These are phyloP conservation scores for Pseudocercospora fuligena DNA, from an alignment of 2,329 filamentous ascomycete genomes.

Conservation along the genomic window DNA sequence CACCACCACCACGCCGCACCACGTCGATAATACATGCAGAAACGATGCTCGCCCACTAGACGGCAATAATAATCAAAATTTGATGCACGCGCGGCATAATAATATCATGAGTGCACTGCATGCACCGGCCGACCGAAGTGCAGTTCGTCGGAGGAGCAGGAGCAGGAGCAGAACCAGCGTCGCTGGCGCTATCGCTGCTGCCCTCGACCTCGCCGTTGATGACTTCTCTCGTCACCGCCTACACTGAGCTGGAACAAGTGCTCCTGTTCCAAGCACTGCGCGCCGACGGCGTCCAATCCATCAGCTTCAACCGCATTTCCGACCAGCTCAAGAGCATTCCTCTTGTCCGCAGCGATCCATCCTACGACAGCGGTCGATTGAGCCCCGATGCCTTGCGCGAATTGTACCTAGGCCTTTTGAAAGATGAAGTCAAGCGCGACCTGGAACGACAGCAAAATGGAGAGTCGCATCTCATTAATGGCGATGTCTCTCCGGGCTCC, in stretches of 20 bases:
- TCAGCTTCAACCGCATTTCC: conserved; percentile 73
- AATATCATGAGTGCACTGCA: not conserved
- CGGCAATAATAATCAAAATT: not conserved
- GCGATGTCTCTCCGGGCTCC: conserved; percentile 56
- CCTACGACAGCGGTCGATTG: conserved; percentile 75
- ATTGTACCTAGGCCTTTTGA: conserved; percentile 76
- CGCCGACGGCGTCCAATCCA: conserved; percentile 66
- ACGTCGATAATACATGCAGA: not conserved
- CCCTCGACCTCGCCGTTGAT: conserved; percentile 44
- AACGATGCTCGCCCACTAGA: not conserved
- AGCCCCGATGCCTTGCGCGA: conserved; percentile 77
- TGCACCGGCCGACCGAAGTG: not conserved
- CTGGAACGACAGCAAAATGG: conserved; percentile 37
- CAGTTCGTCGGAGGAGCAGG: not conserved
- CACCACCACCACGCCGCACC: not conserved
- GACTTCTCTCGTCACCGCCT: conserved; percentile 61
- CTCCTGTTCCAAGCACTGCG: conserved; percentile 82
- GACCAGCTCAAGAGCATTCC: conserved; percentile 74
- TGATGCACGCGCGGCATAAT: not conserved
- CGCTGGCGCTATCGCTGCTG: not conserved
- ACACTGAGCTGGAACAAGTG: conserved; percentile 84
- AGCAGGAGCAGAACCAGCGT: not conserved
- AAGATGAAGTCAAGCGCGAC: conserved; percentile 67
- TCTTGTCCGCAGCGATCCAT: conserved; percentile 70
- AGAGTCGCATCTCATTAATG: conserved; percentile 43